Percentiles rank a stretch among this genome's conserved stretches.
phyloP scores from a whole-genome alignment of 257 asterid genomes.

The Catharanthus roseus region DNA sequence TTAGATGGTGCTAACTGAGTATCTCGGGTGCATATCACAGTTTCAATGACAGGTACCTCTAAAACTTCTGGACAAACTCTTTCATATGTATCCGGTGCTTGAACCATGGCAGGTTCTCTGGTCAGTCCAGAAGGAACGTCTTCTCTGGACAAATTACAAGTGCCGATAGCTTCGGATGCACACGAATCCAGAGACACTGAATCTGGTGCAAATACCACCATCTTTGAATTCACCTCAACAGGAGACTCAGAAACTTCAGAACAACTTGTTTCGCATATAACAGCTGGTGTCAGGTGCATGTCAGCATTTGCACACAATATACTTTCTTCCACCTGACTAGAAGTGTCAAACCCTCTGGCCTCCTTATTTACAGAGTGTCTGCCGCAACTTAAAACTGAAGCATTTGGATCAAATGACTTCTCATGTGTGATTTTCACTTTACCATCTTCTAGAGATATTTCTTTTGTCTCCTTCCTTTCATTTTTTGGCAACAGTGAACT shows the following conservation, averaged over 20 bases:
- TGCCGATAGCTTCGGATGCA: constrained; percentile 18
- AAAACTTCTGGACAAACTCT: constrained; percentile 18
- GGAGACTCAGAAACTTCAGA: constrained; percentile 18
- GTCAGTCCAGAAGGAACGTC: constrained; percentile 14
- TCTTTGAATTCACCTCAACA: background rate
- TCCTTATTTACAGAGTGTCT: constrained; percentile 27
- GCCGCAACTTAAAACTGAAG: constrained; percentile 21
- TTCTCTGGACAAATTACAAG: background rate
- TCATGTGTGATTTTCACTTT: constrained; percentile 41
- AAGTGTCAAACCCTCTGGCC: constrained; percentile 23
- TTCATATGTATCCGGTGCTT: constrained; percentile 2
- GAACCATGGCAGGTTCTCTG: constrained; percentile 12
- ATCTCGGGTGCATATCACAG: constrained; percentile 13
- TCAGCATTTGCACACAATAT: constrained; percentile 19
- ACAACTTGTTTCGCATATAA: constrained; percentile 17
- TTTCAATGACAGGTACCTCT: constrained; percentile 17
- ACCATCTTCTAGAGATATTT: constrained; percentile 48
- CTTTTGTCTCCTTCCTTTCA: constrained; percentile 30
- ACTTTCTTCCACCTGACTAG: background rate
- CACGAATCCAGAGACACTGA: background rate
- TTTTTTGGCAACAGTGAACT: constrained; percentile 22
- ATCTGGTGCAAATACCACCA: background rate
- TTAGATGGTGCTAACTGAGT: constrained; percentile 22
- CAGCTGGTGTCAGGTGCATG: constrained; percentile 4
- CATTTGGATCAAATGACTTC: constrained; percentile 30